Evolutionary conservation across 1,284 basidiomycete genomes (phyloP).

Genomic region (Ustilago tritici): DNA sequence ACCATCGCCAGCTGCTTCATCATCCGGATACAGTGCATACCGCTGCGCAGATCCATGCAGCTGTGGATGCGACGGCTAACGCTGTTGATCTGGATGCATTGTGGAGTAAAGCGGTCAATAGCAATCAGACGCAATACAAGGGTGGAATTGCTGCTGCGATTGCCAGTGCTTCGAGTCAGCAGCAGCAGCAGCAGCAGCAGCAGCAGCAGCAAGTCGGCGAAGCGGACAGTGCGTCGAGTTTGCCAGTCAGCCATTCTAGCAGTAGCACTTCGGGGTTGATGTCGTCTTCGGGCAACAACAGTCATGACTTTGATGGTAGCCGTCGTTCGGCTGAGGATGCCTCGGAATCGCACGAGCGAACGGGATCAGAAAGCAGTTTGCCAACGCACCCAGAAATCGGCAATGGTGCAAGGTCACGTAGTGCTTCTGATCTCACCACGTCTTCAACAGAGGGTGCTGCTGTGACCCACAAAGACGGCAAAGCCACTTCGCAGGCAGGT

Average conservation of each 20-base stretch:
- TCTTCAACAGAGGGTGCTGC: slow-evolving; percentile 31
- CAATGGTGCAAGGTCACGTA: slow-evolving; percentile 29
- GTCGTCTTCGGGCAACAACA: slow-evolving; percentile 29
- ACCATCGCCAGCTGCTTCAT: slow-evolving; percentile 48
- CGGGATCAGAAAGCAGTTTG: slow-evolving; percentile 42
- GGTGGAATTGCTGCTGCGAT: slow-evolving; percentile 8
- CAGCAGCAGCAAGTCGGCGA: slow-evolving; percentile 9
- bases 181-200: slow-evolving; percentile 8
- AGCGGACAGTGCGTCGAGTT: neutral
- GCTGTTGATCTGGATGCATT: slow-evolving; percentile 58
- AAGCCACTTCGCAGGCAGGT: neutral
- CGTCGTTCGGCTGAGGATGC: slow-evolving; percentile 8
- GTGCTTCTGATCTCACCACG: slow-evolving; percentile 44
- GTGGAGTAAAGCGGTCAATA: slow-evolving; percentile 61
- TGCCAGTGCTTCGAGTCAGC: slow-evolving; percentile 1
- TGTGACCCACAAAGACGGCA: slow-evolving; percentile 12
- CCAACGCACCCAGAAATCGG: slow-evolving; percentile 19
- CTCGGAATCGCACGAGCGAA: slow-evolving; percentile 23
- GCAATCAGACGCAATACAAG: slow-evolving; percentile 37
- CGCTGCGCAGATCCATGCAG: slow-evolving; percentile 41
- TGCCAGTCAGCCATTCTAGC: slow-evolving; percentile 27
- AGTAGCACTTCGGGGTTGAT: slow-evolving; percentile 15
- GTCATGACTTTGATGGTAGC: slow-evolving; percentile 35
- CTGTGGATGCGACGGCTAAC: slow-evolving; percentile 44
- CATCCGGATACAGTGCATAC: slow-evolving; percentile 55